phyloP scores from a whole-genome alignment of 2,329 filamentous ascomycete genomes.

The Ciborinia camelliae region DNA sequence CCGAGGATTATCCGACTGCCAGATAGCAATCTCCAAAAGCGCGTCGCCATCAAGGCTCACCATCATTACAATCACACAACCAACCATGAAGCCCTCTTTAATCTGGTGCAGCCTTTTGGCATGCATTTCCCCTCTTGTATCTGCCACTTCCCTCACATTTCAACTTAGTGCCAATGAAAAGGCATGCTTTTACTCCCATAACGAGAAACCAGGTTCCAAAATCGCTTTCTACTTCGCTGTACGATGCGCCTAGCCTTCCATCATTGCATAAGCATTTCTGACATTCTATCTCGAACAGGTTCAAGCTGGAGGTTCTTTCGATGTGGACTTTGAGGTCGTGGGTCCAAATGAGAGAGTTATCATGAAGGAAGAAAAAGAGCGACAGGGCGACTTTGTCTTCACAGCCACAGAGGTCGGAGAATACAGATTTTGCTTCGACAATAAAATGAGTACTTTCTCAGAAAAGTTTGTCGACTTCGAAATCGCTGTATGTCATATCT shows the following conservation, averaged over 20 bases:
- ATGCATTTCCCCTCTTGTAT: constrained; percentile 65
- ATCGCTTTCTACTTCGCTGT: constrained; percentile 99
- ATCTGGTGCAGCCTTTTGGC: constrained; percentile 67
- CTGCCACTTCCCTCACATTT: constrained; percentile 92
- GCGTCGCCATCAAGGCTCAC: constrained; percentile 1
- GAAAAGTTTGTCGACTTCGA: constrained; percentile 99
- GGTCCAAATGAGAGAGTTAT: constrained; percentile 79
- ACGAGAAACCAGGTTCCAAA: constrained; percentile 78
- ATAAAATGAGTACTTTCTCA: constrained; percentile 95
- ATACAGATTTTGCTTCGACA: constrained; percentile 97
- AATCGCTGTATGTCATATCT: constrained; percentile 68
- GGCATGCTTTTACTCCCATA: constrained; percentile 87
- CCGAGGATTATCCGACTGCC: constrained; percentile 15
- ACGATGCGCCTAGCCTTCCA: constrained; percentile 39
- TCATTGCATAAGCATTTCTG: constrained; percentile 1
- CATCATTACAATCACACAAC: constrained; percentile 11
- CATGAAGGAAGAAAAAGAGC: constrained; percentile 82
- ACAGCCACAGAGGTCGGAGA: constrained; percentile 84
- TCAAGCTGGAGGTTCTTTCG: constrained; percentile 96
- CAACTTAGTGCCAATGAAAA: constrained; percentile 86
- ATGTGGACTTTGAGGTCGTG: constrained; percentile 87
- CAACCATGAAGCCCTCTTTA: constrained; percentile 62
- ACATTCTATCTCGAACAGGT: constrained; percentile 54
- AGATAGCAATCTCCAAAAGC: constrained; percentile 17
- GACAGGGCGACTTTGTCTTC: constrained; percentile 97